These are phyloP conservation scores for Viola pubescens DNA, from an alignment of 441 rosid species.

Conservation along the genomic window DNA sequence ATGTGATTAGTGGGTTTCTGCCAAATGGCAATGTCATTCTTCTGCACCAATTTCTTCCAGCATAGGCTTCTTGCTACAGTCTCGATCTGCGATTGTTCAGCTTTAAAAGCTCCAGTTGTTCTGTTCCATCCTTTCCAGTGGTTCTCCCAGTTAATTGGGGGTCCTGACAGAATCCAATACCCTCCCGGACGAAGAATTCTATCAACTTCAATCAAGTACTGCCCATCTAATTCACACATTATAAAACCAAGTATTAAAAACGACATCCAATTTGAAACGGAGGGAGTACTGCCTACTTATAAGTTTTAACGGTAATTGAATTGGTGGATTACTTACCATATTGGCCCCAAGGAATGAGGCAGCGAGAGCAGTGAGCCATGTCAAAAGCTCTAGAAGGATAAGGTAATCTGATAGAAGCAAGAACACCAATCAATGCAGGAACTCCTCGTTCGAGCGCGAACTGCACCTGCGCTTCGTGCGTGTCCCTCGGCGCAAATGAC, in stretches of 20 bases:
- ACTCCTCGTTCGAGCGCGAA: constrained; percentile 94
- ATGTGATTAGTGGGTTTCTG: constrained; percentile 63
- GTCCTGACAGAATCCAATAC: constrained; percentile 85
- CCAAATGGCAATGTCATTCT: constrained; percentile 73
- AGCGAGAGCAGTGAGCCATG: constrained; percentile 96
- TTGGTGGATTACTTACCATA: constrained; percentile 27
- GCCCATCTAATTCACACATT: constrained; percentile 42
- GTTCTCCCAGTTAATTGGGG: constrained; percentile 62
- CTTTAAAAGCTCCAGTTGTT: constrained; percentile 48
- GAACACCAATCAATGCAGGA: constrained; percentile 76
- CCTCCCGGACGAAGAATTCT: constrained; percentile 85
- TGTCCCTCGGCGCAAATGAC: constrained; percentile 92
- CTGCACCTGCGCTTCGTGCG: constrained; percentile 86
- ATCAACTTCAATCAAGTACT: constrained; percentile 73
- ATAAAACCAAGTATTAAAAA: not conserved
- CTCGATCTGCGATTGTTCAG: constrained; percentile 59
- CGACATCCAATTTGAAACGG: not conserved
- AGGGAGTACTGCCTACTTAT: not conserved
- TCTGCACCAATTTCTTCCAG: constrained; percentile 61
- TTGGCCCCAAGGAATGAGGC: constrained; percentile 81
- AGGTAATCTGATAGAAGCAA: constrained; percentile 74
- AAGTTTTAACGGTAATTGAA: not conserved
- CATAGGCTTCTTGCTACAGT: constrained; percentile 59
- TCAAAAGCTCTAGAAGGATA: constrained; percentile 82
- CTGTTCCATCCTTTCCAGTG: constrained; percentile 76